Base-by-base conservation (phyloP, 805 yeast genomes). In the Ogataea angusta region DNA sequence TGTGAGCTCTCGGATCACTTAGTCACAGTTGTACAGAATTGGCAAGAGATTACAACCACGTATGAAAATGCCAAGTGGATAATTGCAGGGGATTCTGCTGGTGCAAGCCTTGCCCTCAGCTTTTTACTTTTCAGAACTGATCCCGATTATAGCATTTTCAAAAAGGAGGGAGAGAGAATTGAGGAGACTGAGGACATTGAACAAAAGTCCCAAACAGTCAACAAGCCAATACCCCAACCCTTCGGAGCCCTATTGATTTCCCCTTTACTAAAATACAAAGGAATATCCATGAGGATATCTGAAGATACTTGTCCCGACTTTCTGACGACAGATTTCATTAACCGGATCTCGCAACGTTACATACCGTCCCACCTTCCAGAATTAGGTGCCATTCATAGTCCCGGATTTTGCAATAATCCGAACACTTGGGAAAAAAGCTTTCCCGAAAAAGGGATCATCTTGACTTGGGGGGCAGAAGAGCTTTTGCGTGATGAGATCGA, bases 41-140 rank as follows among this genome's bases (percentile, higher is more conserved):
- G 73, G 68, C 47, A 50, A 13, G 54, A 58, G 34, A 43, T 67
- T 6, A 43, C 48, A 0, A 22, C 40, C 6, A 41, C 27, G 3
- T 39, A 51, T 32, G 63, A 63, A 0, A 35, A 42, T 0, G 54
- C 73, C 1, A 59, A 59, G 17, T 33, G 59, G 2, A 54, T 70
- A 3, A 32, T 71, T 4, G 51, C 62, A 35, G 80, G 80, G 0
- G 78, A 75, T 38, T 72, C 78, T 0, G 54, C 66, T 4, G 80
- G 81, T 1, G 78, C 73, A 0, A 69, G 68, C n/a, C 45, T 71
- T 27, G 57, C 61, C 3, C 45, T 72, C 34, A 51, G 68, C 10
- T 49, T 69, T 37, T 39, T 72, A 36, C 56, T 69, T 14, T 69
- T 67, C 46, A 51, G 64, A 22, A 56, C 61, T n/a, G 30, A 49